Base-by-base conservation (phyloP, 169 alveolate genomes). In the Nephromyces sp. region DNA sequence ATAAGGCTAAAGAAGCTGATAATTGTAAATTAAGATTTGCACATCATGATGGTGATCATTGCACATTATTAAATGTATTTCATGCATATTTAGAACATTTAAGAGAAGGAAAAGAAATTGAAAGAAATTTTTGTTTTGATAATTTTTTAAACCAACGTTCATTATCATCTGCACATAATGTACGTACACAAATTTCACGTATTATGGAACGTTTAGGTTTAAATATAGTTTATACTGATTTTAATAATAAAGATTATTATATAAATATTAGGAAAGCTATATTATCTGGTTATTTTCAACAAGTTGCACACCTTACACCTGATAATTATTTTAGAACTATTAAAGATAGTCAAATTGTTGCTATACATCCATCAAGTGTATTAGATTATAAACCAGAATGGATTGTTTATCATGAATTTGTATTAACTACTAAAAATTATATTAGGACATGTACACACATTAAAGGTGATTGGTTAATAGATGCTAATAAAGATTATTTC, bases 1-100 rank as follows among this genome's bases (percentile, higher is more conserved):
- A 92, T 32, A 74, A 79, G 68, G 79, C 87, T 6, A 32, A 43
- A 5, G 77, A 69, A 33, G 82, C 77, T 6, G 82, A 68, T 53
- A 72, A 68, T 5, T 33, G 75, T 8, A 94, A 92, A 87, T 74
- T 91, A 43, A 82, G 93, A 76, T 95, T 96, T 84, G 77, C 94
- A 2, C 96, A 96, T 73, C 86, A 88, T 74, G 97, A 92, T 66
- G 99, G 99, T 1, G 99, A 98, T 74, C 99, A 98, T 81, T 79
- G 96, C 24, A 95, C 99, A 0, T 80, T 95, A 63, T 88, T 98
- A 32, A 86, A 90, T 79, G 96, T 89, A 0, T 95, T 78, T 63
- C 84, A 82, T 63, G 87, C 87, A 35, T 78, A 75, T 79, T 81
- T 79, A 53, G 83, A 86, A 66, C 77, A 80, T 31, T 61, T 77